Evolutionary conservation across 257 asterid genomes (phyloP).

Genomic region (Verbascum thapsus): DNA sequence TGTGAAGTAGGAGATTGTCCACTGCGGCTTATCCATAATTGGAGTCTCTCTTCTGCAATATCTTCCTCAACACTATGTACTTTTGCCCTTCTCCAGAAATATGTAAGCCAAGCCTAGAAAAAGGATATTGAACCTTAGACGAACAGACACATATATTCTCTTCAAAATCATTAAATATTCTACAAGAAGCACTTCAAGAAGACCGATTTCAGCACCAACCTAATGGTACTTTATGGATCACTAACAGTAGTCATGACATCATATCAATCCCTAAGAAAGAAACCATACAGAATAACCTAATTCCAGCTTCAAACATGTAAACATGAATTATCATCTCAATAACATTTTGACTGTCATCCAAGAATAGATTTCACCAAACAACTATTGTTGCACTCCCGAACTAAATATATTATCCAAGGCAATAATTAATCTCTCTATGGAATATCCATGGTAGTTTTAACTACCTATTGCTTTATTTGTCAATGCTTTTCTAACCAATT

Average conservation of each 20-base stretch:
- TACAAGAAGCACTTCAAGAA: background rate
- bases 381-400: background rate
- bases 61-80: conserved; percentile 92
- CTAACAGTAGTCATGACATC: background rate
- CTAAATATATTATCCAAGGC: too few relatives aligned
- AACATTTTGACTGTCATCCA: background rate
- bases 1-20: conserved; percentile 86
- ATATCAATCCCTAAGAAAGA: background rate
- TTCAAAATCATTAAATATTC: background rate
- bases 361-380: background rate
- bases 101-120: conserved; percentile 94
- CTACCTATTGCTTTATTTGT: background rate
- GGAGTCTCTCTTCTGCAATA: conserved; percentile 94
- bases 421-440: background rate
- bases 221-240: background rate
- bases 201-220: background rate
- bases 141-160: conserved; percentile 2
- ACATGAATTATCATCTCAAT: conserved; percentile 1
- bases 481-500: background rate
- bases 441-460: background rate
- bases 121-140: conserved; percentile 21
- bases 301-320: background rate
- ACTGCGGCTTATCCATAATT: conserved; percentile 81
- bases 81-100: conserved; percentile 99
- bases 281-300: background rate